These are phyloP conservation scores for Neurospora pannonica DNA, from an alignment of 495 filamentous ascomycete genomes.

Conservation along the genomic window DNA sequence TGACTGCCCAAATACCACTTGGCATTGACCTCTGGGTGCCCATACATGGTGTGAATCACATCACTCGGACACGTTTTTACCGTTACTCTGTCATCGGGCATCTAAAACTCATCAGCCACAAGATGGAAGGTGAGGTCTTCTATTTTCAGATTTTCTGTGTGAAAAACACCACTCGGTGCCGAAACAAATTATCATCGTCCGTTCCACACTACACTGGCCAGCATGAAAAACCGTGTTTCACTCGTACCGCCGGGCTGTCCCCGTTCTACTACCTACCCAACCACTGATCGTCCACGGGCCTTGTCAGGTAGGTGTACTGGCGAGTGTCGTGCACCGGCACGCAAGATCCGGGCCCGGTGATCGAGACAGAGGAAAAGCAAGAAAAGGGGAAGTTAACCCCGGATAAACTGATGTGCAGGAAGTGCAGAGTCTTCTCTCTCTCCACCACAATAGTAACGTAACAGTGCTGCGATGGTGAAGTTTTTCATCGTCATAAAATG, in stretches of 20 bases:
- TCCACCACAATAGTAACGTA: background rate
- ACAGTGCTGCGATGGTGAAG: background rate
- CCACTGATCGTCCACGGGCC: background rate
- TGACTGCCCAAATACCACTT: background rate
- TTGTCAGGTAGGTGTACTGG: background rate
- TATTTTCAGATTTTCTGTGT: background rate
- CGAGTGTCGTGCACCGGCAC: background rate
- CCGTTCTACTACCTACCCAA: background rate
- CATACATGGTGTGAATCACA: background rate
- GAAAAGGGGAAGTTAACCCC: background rate
- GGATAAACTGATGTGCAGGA: background rate
- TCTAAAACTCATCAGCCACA: background rate
- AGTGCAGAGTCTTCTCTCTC: background rate
- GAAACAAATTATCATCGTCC: background rate
- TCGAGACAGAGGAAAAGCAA: background rate
- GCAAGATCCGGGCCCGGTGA: background rate
- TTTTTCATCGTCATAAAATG: background rate
- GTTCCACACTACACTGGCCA: background rate
- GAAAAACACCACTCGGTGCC: background rate
- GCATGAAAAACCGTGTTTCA: background rate
- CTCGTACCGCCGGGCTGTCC: background rate
- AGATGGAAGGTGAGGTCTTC: background rate
- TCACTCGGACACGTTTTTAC: background rate
- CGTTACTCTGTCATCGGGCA: background rate
- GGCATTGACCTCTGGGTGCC: background rate